phyloP scores from a whole-genome alignment of 148 eudicot species.

The Vaccinium corymbosum region DNA sequence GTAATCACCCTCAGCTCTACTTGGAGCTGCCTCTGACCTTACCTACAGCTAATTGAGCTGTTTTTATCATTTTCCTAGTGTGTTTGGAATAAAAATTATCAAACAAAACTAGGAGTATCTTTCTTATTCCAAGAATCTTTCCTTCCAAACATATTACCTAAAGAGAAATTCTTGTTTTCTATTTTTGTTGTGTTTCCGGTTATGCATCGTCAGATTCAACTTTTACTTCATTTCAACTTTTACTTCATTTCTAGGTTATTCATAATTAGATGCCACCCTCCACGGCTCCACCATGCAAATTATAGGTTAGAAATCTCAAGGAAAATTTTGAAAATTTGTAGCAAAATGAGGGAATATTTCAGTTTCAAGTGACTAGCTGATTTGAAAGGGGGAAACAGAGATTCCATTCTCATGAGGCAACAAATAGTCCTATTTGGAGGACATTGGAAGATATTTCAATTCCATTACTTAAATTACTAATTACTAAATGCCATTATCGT shows the following conservation, averaged over 20 bases:
- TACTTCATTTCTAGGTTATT: background rate
- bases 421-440: background rate
- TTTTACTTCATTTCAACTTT: background rate
- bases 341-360: constrained; percentile 1
- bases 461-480: background rate
- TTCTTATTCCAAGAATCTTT: background rate
- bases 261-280: background rate
- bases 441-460: background rate
- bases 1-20: too few species aligned
- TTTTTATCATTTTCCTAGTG: background rate
- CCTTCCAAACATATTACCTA: background rate
- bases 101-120: background rate
- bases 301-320: background rate
- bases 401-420: background rate
- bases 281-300: background rate
- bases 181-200: background rate
- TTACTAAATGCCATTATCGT: background rate
- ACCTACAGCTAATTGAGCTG: background rate
- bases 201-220: background rate
- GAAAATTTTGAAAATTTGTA: background rate
- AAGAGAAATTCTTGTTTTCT: background rate
- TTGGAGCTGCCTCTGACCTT: too few species aligned
- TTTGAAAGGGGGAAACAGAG: background rate
- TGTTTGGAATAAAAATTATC: background rate
- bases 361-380: background rate